Percentiles rank a stretch among this genome's conserved stretches.
Evolutionary conservation across 140 eudicot species (phyloP).

Genomic region (Anethum foeniculum): DNA sequence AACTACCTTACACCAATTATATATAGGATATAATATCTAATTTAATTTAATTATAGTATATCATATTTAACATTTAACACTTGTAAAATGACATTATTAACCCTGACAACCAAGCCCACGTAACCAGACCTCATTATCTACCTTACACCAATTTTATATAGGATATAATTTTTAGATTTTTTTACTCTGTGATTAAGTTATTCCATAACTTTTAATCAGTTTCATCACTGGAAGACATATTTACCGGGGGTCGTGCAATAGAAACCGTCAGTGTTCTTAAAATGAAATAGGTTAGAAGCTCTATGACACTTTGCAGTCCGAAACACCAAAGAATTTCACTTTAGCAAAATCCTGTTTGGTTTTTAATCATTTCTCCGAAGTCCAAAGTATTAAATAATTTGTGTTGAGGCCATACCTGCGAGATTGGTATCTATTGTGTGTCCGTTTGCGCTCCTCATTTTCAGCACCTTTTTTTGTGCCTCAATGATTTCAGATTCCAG

Average conservation of each 20-base stretch:
- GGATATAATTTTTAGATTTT: not conserved
- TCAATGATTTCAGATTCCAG: slow-evolving; percentile 62
- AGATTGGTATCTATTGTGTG: not conserved
- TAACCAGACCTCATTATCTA: too few species aligned
- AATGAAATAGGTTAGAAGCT: not conserved
- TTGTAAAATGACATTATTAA: too few species aligned
- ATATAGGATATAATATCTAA: too few species aligned
- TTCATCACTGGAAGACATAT: not conserved
- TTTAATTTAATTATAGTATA: too few species aligned
- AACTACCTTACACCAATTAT: too few species aligned
- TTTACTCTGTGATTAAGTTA: not conserved
- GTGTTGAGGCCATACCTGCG: not conserved
- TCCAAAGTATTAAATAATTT: not conserved
- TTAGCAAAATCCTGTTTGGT: not conserved
- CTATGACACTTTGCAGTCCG: not conserved
- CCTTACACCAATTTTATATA: too few species aligned
- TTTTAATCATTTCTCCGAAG: not conserved
- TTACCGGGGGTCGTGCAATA: not conserved
- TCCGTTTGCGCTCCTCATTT: not conserved
- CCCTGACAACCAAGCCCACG: too few species aligned
- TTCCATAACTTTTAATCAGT: not conserved
- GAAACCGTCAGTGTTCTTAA: not conserved
- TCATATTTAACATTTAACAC: too few species aligned
- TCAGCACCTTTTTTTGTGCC: not conserved
- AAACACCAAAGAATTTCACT: not conserved